Evolutionary conservation across 257 asterid species (phyloP).

Genomic region (Jacaranda mimosifolia): DNA sequence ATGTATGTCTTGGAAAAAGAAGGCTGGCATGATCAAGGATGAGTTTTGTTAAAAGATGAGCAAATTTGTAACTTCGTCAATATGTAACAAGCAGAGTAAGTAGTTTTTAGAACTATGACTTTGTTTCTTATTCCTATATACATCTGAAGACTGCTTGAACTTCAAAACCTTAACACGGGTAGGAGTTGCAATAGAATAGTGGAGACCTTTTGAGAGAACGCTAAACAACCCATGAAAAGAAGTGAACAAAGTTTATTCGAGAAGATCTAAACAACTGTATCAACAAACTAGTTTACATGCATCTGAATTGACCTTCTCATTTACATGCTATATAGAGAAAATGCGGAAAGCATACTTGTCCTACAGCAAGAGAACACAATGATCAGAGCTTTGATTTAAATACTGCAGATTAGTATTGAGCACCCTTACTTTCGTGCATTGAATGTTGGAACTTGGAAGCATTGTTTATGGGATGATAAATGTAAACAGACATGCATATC

Average conservation of each 20-base stretch:
- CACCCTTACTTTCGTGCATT: background rate
- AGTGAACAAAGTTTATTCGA: background rate
- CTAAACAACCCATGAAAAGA: background rate
- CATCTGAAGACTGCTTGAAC: background rate
- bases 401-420: background rate
- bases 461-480: constrained; percentile 17
- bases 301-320: constrained; percentile 17
- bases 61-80: too few species aligned
- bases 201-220: background rate
- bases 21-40: too few species aligned
- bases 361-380: constrained; percentile 45
- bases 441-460: constrained; percentile 17
- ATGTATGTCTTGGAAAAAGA: too few species aligned
- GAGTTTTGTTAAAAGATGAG: too few species aligned
- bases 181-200: background rate
- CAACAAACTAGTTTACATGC: background rate
- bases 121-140: background rate
- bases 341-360: constrained; percentile 55
- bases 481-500: constrained; percentile 12
- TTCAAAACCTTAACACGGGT: background rate
- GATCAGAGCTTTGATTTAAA: constrained; percentile 8
- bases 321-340: constrained; percentile 3
- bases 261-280: background rate
- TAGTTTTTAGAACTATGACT: too few species aligned
- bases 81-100: too few species aligned